Evolutionary conservation across 2,329 filamentous ascomycete species (phyloP).

Genomic region (Emericellopsis atlantica): DNA sequence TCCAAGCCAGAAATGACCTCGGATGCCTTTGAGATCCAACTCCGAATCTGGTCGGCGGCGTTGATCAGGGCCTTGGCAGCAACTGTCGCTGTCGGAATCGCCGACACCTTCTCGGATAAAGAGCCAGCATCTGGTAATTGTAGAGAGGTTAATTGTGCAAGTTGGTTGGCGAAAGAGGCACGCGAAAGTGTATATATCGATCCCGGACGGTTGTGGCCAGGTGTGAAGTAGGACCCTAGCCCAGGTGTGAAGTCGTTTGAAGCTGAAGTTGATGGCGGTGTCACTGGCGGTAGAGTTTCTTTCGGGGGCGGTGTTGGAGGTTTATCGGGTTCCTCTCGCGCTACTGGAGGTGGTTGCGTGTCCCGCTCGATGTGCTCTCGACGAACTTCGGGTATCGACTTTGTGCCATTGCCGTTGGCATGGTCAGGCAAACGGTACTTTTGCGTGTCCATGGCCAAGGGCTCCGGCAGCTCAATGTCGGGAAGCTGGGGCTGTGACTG

Average conservation of each 20-base stretch:
- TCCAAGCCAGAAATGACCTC: conserved; percentile 83
- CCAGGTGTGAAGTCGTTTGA: conserved; percentile 34
- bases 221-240: conserved; percentile 52
- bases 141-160: conserved; percentile 83
- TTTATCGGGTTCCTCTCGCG: conserved; percentile 7
- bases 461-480: conserved; percentile 35
- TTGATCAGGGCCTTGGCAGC: conserved; percentile 74
- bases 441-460: conserved; percentile 55
- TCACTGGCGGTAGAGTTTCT: conserved; percentile 19
- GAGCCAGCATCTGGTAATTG: conserved; percentile 77
- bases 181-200: conserved; percentile 92
- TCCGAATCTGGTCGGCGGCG: conserved; percentile 81
- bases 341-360: conserved; percentile 20
- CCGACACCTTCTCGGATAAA: conserved; percentile 69
- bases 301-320: conserved; percentile 26
- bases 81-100: conserved; percentile 74
- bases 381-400: conserved; percentile 43
- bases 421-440: conserved; percentile 66
- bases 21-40: conserved; percentile 86
- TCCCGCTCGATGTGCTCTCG: conserved; percentile 44
- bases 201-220: conserved; percentile 55
- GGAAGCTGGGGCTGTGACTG: conserved; percentile 23
- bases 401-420: conserved; percentile 54
- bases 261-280: conserved; percentile 13
- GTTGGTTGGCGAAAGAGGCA: conserved; percentile 83